Percentiles rank a stretch among this genome's conserved stretches.
phyloP scores from a whole-genome alignment of 73 alveolate species.

The Tetrahymena borealis region DNA sequence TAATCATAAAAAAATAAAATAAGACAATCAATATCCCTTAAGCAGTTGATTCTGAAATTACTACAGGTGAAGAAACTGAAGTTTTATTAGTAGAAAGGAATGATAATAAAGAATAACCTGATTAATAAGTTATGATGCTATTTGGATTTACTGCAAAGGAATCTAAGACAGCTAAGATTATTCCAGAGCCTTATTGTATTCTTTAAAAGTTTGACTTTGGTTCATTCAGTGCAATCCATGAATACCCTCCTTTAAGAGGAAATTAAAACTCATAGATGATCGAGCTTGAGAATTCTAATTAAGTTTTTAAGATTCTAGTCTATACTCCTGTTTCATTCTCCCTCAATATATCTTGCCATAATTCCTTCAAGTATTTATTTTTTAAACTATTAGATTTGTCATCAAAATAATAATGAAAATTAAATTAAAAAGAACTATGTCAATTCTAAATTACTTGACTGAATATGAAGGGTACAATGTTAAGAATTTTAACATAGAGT shows the following conservation, averaged over 20 bases:
- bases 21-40: background rate
- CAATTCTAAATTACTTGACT: constrained; percentile 15
- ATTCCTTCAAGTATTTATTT: background rate
- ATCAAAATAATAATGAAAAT: background rate
- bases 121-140: constrained; percentile 12
- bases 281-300: constrained; percentile 12
- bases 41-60: constrained; percentile 22
- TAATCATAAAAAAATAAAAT: background rate
- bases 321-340: constrained; percentile 34
- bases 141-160: constrained; percentile 40
- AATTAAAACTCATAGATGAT: constrained; percentile 9
- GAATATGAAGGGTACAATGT: constrained; percentile 21
- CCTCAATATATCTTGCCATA: constrained; percentile 18
- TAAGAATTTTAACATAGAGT: constrained; percentile 8
- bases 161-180: constrained; percentile 7
- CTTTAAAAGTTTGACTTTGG: constrained; percentile 21
- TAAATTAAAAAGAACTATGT: background rate
- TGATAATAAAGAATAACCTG: constrained; percentile 16
- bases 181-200: constrained; percentile 19
- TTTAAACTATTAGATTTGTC: background rate
- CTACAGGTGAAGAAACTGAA: constrained; percentile 24
- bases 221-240: constrained; percentile 23
- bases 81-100: constrained; percentile 25
- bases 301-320: constrained; percentile 14
- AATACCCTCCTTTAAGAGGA: constrained; percentile 6